Base-by-base conservation (phyloP, 306 rosid species). In the Herpetospermum pedunculosum region DNA sequence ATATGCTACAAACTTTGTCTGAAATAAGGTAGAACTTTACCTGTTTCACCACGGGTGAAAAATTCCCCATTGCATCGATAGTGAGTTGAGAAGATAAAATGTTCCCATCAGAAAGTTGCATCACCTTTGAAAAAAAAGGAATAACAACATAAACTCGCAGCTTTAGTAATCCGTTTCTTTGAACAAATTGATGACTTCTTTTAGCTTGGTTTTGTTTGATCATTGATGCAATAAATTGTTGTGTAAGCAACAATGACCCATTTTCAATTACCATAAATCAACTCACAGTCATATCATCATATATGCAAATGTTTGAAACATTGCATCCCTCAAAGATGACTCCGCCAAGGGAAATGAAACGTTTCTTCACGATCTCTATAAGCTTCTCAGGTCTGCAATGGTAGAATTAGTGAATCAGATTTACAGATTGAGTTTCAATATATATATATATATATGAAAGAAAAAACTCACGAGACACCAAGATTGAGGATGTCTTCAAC, bases 51-150 rank as follows among this genome's bases (percentile, higher is more conserved):
- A 94, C 73, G 21, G 98, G 97, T 49, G 98, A 94, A 75, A 91
- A 94, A 85, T 94, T 94, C 73, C 98, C 98, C 98, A 89, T 94
- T 78, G 98, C 97, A 79, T 94, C 97, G 75, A 94, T 81, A 76
- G 92, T 73, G 75, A 91, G 97, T 78, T 83, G 85, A 76, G 91
- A 89, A 34, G 97, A 81, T 78, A 91, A 80, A 65, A 81, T 76
- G 60, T 84, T 86, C 68, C 83, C 96, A n/a, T 84, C 91, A 4
- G 82, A 76, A 73, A 91, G 90, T 83, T 86, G 84, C 73, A 88
- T 74, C 75, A 87, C 88, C 96, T 89, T 77, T 28, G 38, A 70
- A 70, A 18, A 57, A 77, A 84, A 57, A 80, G 80, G 76, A 75
- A 16, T 19, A 9, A 29, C 13, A 40, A 21, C 32, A 37, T 40